These are phyloP conservation scores for Aspergillus jensenii DNA, from an alignment of 2,329 filamentous ascomycete species.

Conservation along the genomic window DNA sequence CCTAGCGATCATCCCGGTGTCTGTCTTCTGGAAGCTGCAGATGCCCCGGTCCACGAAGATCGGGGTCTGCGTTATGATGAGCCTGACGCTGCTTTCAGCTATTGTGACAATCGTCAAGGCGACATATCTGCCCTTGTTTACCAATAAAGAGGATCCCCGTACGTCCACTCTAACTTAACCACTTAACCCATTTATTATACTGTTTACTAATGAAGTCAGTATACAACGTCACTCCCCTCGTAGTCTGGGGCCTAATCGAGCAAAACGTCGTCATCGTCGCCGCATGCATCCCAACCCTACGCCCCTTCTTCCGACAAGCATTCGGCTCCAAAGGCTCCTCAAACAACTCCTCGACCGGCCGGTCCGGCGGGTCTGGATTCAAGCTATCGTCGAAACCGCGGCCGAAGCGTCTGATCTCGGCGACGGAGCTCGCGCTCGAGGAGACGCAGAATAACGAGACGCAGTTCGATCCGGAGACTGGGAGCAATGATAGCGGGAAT, in stretches of 20 bases:
- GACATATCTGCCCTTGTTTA: conserved; percentile 26
- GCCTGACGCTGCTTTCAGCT: conserved; percentile 27
- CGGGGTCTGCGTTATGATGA: conserved; percentile 28
- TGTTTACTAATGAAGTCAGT: conserved; percentile 2
- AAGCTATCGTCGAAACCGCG: conserved; percentile 6
- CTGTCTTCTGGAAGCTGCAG: conserved; percentile 27
- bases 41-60: conserved; percentile 25
- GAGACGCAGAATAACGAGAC: background rate
- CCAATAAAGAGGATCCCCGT: conserved; percentile 24
- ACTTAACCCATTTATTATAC: too few species aligned
- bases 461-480: background rate
- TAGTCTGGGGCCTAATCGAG: conserved; percentile 26
- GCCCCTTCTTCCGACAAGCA: conserved; percentile 25
- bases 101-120: conserved; percentile 29
- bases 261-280: conserved; percentile 32
- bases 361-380: conserved; percentile 2
- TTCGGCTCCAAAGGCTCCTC: conserved; percentile 12
- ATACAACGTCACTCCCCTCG: conserved; percentile 18
- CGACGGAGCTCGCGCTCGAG: conserved; percentile 11
- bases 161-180: background rate
- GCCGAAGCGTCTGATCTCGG: conserved; percentile 1
- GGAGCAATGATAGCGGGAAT: background rate
- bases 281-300: conserved; percentile 28
- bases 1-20: conserved; percentile 25
- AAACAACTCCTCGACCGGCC: background rate